phyloP scores from a whole-genome alignment of 768 basidiomycete species.

The Strobilomyces confusus region DNA sequence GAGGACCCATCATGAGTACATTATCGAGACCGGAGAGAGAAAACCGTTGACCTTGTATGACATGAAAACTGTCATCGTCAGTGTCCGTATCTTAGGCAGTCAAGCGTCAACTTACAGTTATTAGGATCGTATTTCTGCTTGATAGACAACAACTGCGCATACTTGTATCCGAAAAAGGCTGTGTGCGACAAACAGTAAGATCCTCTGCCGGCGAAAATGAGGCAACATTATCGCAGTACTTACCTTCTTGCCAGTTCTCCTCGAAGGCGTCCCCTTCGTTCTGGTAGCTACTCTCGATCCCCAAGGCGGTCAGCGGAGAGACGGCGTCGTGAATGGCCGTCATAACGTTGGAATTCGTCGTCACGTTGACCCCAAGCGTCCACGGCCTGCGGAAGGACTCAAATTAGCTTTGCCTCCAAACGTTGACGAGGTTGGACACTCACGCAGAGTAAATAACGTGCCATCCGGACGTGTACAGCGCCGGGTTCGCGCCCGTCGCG shows the following conservation, averaged over 20 bases:
- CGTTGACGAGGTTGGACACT: not conserved
- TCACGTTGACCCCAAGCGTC: conserved; percentile 7
- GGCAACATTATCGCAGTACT: not conserved
- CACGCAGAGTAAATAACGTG: conserved; percentile 12
- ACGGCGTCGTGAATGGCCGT: conserved; percentile 8
- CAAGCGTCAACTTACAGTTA: conserved; percentile 11
- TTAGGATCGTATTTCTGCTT: conserved; percentile 21
- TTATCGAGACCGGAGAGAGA: too few relatives aligned
- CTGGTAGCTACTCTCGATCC: conserved; percentile 21
- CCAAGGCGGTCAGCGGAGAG: conserved; percentile 13
- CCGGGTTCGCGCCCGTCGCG: conserved; percentile 16
- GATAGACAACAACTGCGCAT: conserved; percentile 11
- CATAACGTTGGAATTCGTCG: not conserved
- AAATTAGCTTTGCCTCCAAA: not conserved
- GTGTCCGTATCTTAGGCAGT: not conserved
- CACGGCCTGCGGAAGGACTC: conserved; percentile 4
- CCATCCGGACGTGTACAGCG: conserved; percentile 11
- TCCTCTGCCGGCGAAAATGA: not conserved
- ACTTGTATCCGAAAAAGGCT: conserved; percentile 23
- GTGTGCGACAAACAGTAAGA: not conserved
- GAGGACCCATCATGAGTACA: not conserved
- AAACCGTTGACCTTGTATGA: conserved; percentile 13
- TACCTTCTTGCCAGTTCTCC: conserved; percentile 18
- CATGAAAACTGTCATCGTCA: conserved; percentile 10
- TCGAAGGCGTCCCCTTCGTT: conserved; percentile 21